phyloP scores from a whole-genome alignment of 177 flowering plant genomes.

The Vitis hybrid region DNA sequence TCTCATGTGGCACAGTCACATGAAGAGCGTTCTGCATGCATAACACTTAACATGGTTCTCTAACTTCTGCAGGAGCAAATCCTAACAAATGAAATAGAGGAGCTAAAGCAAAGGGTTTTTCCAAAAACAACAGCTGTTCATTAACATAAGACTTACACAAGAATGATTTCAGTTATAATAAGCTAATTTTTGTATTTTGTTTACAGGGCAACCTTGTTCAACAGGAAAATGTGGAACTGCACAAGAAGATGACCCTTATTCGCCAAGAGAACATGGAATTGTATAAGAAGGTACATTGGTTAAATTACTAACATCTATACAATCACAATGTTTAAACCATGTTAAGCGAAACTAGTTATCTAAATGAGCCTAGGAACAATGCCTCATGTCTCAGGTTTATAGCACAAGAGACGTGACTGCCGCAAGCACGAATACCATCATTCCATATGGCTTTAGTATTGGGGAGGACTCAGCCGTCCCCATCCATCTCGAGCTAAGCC shows the following conservation, averaged over 20 bases:
- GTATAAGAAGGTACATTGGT: too few species aligned
- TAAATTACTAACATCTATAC: background rate
- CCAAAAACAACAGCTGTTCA: constrained; percentile 2
- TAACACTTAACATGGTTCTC: constrained; percentile 8
- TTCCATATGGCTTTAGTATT: constrained; percentile 26
- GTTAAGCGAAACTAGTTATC: background rate
- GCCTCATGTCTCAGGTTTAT: constrained; percentile 45
- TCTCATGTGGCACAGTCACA: background rate
- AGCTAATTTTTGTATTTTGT: background rate
- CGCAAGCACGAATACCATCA: constrained; percentile 25
- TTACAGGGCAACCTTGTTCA: constrained; percentile 65
- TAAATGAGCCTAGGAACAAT: constrained; percentile 6
- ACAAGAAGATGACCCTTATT: constrained; percentile 47
- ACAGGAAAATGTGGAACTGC: constrained; percentile 72
- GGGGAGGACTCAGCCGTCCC: constrained; percentile 43
- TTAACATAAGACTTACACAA: background rate
- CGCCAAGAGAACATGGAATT: too few species aligned
- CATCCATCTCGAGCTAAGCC: constrained; percentile 62
- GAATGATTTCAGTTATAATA: background rate
- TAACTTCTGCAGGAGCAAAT: constrained; percentile 58
- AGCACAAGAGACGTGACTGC: constrained; percentile 40
- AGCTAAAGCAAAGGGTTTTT: constrained; percentile 62
- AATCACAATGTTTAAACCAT: background rate
- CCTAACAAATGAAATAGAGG: constrained; percentile 64
- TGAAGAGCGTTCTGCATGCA: background rate